A percentile compares a stretch with the other conserved stretches of the same genome.
Evolutionary conservation across 805 yeast genomes (phyloP).

Genomic region (Candida gorgasii): DNA sequence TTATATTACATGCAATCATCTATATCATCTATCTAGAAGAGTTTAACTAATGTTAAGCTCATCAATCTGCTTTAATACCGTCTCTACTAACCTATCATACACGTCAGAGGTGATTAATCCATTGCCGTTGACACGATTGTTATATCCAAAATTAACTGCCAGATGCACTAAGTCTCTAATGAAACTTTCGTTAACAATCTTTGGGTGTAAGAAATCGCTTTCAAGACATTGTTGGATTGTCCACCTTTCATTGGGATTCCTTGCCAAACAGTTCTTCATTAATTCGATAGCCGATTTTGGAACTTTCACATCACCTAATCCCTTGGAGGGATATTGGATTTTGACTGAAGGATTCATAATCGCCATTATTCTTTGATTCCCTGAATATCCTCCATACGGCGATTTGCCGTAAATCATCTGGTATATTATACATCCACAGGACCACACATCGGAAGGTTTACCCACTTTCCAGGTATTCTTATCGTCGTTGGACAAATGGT

Average conservation of each 20-base stretch:
- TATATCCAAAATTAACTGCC: slow-evolving; percentile 72
- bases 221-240: slow-evolving; percentile 61
- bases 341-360: slow-evolving; percentile 82
- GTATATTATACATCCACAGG: slow-evolving; percentile 93
- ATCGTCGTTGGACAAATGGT: slow-evolving; percentile 20
- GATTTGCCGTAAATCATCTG: slow-evolving; percentile 95
- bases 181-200: slow-evolving; percentile 65
- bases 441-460: slow-evolving; percentile 95
- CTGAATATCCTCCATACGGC: slow-evolving; percentile 80
- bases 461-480: slow-evolving; percentile 73
- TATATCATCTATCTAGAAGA: background rate
- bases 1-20: slow-evolving; percentile 1
- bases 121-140: slow-evolving; percentile 37
- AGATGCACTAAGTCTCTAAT: slow-evolving; percentile 70
- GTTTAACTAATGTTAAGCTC: slow-evolving; percentile 32
- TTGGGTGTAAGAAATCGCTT: slow-evolving; percentile 72
- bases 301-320: slow-evolving; percentile 61
- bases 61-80: slow-evolving; percentile 40
- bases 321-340: slow-evolving; percentile 63
- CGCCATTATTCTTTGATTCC: slow-evolving; percentile 76
- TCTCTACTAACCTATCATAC: slow-evolving; percentile 41
- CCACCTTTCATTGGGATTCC: slow-evolving; percentile 70
- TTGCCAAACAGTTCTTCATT: slow-evolving; percentile 66
- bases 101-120: slow-evolving; percentile 42
- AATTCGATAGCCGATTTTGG: slow-evolving; percentile 70